Conservation (phyloP, 129 eudicot genomes). For the Tanacetum coccineum region DNA sequence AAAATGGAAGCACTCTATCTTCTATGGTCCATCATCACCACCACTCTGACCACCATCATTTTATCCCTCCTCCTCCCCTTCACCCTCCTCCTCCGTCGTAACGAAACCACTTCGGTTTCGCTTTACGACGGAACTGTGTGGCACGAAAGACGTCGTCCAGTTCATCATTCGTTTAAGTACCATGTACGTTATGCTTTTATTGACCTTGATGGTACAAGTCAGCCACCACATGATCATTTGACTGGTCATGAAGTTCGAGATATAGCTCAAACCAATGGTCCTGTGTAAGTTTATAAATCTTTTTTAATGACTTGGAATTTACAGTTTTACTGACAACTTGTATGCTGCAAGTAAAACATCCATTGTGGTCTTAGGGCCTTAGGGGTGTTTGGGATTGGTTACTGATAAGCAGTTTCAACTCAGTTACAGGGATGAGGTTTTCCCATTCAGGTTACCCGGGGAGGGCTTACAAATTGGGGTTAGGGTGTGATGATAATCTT, state of each 20-base stretch:
- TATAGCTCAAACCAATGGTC: constrained; percentile 53
- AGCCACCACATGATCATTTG: constrained; percentile 55
- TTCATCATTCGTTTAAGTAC: constrained; percentile 80
- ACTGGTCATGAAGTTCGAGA: constrained; percentile 61
- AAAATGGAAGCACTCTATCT: constrained; percentile 75
- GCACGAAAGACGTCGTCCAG: constrained; percentile 98
- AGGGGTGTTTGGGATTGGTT: no score
- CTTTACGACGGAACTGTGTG: constrained; percentile 85
- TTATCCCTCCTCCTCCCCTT: constrained; percentile 43
- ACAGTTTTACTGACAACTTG: no score
- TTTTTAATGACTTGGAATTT: no score
- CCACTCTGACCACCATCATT: constrained; percentile 37
- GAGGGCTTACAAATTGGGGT: no score
- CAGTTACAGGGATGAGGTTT: no score
- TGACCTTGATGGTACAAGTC: constrained; percentile 52
- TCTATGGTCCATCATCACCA: constrained; percentile 58
- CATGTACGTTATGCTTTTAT: constrained; percentile 80
- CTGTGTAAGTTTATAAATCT: constrained; percentile 51
- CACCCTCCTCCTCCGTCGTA: constrained; percentile 49
- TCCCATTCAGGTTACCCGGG: no score
- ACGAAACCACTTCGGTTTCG: constrained; percentile 26
- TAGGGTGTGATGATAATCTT: no score
- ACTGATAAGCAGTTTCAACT: no score
- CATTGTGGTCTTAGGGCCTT: no score
- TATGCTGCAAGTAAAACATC: no score